Evolutionary conservation across 2,329 filamentous ascomycete genomes (phyloP).

Genomic region (Aureobasidium sp.): DNA sequence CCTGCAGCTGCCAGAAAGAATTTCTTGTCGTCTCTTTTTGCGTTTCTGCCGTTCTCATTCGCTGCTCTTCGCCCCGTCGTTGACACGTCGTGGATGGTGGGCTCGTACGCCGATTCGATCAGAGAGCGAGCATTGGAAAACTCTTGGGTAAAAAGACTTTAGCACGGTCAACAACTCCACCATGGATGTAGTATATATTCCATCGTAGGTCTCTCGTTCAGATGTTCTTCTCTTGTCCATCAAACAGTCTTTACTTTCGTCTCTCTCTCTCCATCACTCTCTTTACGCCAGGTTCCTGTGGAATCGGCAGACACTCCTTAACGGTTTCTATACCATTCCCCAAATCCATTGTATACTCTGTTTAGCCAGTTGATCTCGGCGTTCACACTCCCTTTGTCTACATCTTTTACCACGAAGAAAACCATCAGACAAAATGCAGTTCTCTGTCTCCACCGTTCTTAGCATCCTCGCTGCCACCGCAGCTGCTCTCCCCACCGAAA

Average conservation of each 20-base stretch:
- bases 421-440: slow-evolving; percentile 18
- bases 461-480: slow-evolving; percentile 21
- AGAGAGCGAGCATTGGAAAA: not conserved
- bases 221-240: not conserved
- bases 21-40: slow-evolving; percentile 7
- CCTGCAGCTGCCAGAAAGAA: slow-evolving; percentile 10
- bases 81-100: slow-evolving; percentile 7
- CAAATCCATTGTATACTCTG: slow-evolving; percentile 12
- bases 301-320: slow-evolving; percentile 15
- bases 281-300: slow-evolving; percentile 14
- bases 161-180: not conserved
- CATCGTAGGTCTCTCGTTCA: slow-evolving; percentile 2
- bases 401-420: slow-evolving; percentile 1
- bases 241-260: slow-evolving; percentile 13
- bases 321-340: slow-evolving; percentile 2
- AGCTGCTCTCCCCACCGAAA: slow-evolving; percentile 18
- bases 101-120: slow-evolving; percentile 10
- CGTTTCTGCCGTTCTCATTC: slow-evolving; percentile 8
- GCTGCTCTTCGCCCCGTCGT: slow-evolving; percentile 5
- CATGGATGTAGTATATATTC: not conserved
- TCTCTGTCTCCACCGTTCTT: slow-evolving; percentile 18
- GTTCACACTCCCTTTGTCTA: slow-evolving; percentile 5
- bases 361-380: slow-evolving; percentile 14
- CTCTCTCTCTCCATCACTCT: slow-evolving; percentile 4
- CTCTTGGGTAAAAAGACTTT: slow-evolving; percentile 1